Conservation (phyloP, 2,329 filamentous ascomycete genomes). For the Alternaria ethzedia region DNA sequence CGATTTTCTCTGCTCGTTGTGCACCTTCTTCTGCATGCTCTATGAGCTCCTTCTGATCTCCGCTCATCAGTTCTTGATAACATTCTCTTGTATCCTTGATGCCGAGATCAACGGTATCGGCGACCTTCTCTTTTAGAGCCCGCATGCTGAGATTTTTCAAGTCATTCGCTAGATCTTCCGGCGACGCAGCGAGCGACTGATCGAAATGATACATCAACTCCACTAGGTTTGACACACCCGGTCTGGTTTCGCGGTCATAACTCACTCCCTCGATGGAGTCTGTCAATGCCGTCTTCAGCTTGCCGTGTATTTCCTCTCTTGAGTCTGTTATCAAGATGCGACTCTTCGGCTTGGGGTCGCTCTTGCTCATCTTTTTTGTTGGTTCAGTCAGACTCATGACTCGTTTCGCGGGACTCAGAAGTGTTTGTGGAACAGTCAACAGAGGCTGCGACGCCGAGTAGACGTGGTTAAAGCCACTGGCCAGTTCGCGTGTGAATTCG, state of each 20-base stretch:
- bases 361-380: slow-evolving; percentile 92
- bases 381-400: slow-evolving; percentile 90
- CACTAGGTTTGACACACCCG: slow-evolving; percentile 87
- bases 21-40: slow-evolving; percentile 66
- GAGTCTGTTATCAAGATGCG: slow-evolving; percentile 83
- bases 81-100: slow-evolving; percentile 63
- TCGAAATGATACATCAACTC: slow-evolving; percentile 78
- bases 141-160: slow-evolving; percentile 57
- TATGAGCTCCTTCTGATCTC: slow-evolving; percentile 62
- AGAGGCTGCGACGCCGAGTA: slow-evolving; percentile 57
- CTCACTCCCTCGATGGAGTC: slow-evolving; percentile 72
- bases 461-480: slow-evolving; percentile 83
- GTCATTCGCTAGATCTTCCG: slow-evolving; percentile 56
- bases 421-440: slow-evolving; percentile 34
- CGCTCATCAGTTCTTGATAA: slow-evolving; percentile 61
- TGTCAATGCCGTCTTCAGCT: slow-evolving; percentile 77
- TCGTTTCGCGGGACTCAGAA: slow-evolving; percentile 69
- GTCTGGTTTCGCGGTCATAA: slow-evolving; percentile 73
- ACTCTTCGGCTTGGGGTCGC: slow-evolving; percentile 71
- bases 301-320: slow-evolving; percentile 67
- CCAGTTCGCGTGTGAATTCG: slow-evolving; percentile 88
- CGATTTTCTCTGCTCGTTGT: slow-evolving; percentile 66
- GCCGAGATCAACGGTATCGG: slow-evolving; percentile 61
- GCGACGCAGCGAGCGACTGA: slow-evolving; percentile 41
- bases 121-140: slow-evolving; percentile 69